A percentile compares a stretch with the other conserved stretches of the same genome.
phyloP scores from a whole-genome alignment of 345 rosid genomes.

The Turnera subulata region DNA sequence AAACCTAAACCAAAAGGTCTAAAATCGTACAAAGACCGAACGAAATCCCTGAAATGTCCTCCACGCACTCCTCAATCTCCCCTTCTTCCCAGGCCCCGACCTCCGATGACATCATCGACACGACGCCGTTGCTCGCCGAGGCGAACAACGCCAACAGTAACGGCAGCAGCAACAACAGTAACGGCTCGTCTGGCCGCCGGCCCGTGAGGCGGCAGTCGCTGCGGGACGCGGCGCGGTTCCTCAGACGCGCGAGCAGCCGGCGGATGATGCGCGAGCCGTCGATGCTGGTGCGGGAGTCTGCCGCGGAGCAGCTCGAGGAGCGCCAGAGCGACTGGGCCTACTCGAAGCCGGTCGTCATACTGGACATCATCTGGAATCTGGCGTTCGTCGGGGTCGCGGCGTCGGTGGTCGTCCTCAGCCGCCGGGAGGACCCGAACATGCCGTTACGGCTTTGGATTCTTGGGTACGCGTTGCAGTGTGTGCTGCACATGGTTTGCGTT shows the following conservation, averaged over 20 bases:
- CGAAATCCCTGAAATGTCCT: conserved; percentile 16
- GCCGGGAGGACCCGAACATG: conserved; percentile 57
- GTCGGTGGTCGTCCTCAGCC: conserved; percentile 55
- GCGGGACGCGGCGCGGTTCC: conserved; percentile 75
- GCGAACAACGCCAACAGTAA: conserved; percentile 3
- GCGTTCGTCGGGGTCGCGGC: conserved; percentile 74
- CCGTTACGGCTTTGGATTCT: conserved; percentile 81
- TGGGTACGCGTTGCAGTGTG: conserved; percentile 81
- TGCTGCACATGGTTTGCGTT: conserved; percentile 82
- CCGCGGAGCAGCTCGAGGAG: conserved; percentile 96
- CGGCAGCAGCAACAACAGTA: not conserved
- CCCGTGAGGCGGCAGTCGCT: conserved; percentile 64
- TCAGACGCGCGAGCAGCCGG: conserved; percentile 87
- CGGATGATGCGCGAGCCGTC: conserved; percentile 91
- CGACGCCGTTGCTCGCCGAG: conserved; percentile 56
- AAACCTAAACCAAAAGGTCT: not conserved
- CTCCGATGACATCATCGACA: conserved; percentile 57
- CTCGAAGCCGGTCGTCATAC: conserved; percentile 84
- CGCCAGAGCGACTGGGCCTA: conserved; percentile 99
- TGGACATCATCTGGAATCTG: conserved; percentile 80
- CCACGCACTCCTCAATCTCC: conserved; percentile 1
- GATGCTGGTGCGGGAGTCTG: conserved; percentile 86
- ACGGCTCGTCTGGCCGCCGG: conserved; percentile 25
- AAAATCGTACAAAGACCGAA: not conserved
- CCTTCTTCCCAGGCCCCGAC: conserved; percentile 22